A percentile compares a stretch with the other conserved stretches of the same genome.
These are phyloP conservation scores for Pseudocohnilembus persalinus DNA, from an alignment of 169 alveolate species.

Conservation along the genomic window DNA sequence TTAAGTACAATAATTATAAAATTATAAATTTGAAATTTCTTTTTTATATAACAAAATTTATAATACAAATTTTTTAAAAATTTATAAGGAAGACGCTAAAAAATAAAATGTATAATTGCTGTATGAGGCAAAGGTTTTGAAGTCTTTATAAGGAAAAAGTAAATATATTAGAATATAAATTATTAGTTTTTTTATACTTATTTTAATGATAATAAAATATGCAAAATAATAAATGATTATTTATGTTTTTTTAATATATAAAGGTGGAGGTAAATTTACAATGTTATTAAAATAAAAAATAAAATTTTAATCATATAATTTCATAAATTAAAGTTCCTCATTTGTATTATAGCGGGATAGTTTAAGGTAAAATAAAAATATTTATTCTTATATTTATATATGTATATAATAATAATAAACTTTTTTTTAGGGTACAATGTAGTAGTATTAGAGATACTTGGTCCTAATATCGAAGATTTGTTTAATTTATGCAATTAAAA, in stretches of 20 bases:
- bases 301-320: background rate
- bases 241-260: background rate
- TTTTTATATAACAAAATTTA: conserved; percentile 7
- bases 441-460: conserved; percentile 59
- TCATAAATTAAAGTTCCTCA: conserved; percentile 21
- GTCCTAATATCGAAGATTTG: conserved; percentile 54
- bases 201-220: conserved; percentile 20
- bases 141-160: conserved; percentile 66
- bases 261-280: conserved; percentile 25
- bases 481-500: conserved; percentile 37
- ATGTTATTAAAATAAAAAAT: background rate
- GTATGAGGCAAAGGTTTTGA: conserved; percentile 57
- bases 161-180: conserved; percentile 3
- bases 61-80: conserved; percentile 17
- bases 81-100: conserved; percentile 43
- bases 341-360: conserved; percentile 40
- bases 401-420: background rate
- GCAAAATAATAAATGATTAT: background rate
- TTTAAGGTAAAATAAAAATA: background rate
- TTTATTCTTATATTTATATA: background rate
- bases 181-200: background rate
- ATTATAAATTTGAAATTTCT: conserved; percentile 20
- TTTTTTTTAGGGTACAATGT: conserved; percentile 27
- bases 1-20: no score
- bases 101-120: conserved; percentile 53